A percentile compares a stretch with the other conserved stretches of the same genome.
Evolutionary conservation across 106 monocot species (phyloP).

Genomic region (Iris macrosiphon): DNA sequence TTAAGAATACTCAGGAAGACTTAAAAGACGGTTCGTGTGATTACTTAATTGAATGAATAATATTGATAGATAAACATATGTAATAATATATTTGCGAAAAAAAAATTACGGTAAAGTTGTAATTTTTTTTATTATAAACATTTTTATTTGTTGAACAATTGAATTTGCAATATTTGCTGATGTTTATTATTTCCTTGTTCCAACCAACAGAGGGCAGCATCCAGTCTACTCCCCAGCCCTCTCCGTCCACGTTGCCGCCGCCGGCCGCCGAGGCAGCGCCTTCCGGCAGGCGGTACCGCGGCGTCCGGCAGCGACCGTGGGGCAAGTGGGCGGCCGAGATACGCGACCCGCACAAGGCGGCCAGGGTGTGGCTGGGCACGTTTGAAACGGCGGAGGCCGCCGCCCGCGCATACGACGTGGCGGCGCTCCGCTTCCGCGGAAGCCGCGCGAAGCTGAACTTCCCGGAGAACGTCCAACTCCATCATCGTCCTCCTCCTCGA

Average conservation of each 20-base stretch:
- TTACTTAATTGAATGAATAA: too few species aligned
- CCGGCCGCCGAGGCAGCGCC: neutral
- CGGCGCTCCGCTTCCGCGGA: conserved; percentile 57
- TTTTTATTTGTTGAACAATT: neutral
- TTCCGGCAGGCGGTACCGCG: conserved; percentile 27
- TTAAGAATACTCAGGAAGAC: too few species aligned
- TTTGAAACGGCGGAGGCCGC: conserved; percentile 67
- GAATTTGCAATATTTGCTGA: neutral
- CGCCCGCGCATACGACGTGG: conserved; percentile 59
- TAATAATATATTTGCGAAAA: neutral
- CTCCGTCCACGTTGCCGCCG: neutral
- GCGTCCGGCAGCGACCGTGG: conserved; percentile 73
- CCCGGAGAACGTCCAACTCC: conserved; percentile 41
- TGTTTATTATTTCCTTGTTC: neutral
- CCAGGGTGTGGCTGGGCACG: conserved; percentile 73
- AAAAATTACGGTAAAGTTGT: neutral
- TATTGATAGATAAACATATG: too few species aligned
- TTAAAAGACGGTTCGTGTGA: too few species aligned
- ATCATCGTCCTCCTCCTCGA: neutral
- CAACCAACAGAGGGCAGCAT: neutral
- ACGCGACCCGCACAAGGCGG: conserved; percentile 61
- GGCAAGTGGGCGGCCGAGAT: conserved; percentile 90
- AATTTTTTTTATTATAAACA: neutral
- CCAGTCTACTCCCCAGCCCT: neutral
- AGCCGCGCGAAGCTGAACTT: conserved; percentile 67